phyloP scores from a whole-genome alignment of 345 rosid species.

The Murraya koenigii region DNA sequence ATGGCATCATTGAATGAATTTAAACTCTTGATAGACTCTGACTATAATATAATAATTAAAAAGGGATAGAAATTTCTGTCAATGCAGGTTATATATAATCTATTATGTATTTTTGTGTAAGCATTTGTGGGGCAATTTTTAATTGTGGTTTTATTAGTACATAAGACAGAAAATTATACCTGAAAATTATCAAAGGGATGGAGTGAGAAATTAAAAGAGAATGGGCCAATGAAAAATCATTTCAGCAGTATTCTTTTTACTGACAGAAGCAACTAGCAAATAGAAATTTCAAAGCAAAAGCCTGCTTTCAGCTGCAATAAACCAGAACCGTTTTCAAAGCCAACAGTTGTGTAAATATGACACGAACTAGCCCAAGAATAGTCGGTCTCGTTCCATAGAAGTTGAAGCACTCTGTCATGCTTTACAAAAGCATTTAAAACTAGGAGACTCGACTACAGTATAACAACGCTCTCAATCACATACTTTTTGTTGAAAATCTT shows the following conservation, averaged over 20 bases:
- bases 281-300: slow-evolving; percentile 26
- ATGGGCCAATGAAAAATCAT: slow-evolving; percentile 31
- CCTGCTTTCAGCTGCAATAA: slow-evolving; percentile 15
- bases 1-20: not conserved
- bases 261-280: not conserved
- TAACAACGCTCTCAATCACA: no score
- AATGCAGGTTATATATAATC: no score
- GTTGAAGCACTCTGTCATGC: not conserved
- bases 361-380: slow-evolving; percentile 15
- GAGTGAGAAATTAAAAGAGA: not conserved
- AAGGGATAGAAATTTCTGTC: no score
- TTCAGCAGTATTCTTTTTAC: slow-evolving; percentile 23
- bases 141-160: not conserved
- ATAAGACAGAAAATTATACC: not conserved
- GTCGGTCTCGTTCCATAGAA: slow-evolving; percentile 6
- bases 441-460: no score
- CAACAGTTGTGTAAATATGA: slow-evolving; percentile 14
- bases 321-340: slow-evolving; percentile 23
- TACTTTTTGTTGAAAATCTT: no score
- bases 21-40: not conserved
- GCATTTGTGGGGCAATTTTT: not conserved
- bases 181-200: slow-evolving; percentile 12
- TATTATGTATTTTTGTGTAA: not conserved
- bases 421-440: not conserved
- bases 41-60: no score